Evolutionary conservation across 1,284 basidiomycete species (phyloP), one percentile per base, ranked within the genome.

Genomic region (Ceratobasidium sp.): DNA sequence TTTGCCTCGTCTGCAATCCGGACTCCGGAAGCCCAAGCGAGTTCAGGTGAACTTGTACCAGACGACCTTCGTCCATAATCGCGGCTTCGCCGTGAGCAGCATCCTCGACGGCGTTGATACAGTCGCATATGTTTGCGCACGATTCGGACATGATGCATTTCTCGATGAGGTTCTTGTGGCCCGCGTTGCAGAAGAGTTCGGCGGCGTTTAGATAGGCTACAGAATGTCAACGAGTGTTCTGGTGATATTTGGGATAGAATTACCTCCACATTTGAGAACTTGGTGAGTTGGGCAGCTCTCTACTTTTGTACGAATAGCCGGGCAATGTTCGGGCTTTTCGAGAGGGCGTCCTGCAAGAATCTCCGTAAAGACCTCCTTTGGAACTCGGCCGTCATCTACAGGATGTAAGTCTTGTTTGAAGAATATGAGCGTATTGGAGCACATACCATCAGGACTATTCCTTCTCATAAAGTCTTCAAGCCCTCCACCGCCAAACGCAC

Each of bases 131-230:
- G n/a, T 58, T 58, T 18, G n/a, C 18, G 39, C 55, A 58, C 2
- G 34, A 39, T 18, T 58, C 55, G 32, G 55, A 58, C 55, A 58
- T 58, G 34, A 58, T 58, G 21, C 55, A 58, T 39, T n/a, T 58
- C 32, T 58, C 55, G 10, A 58, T 26, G 18, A 58, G 28, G 39
- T 58, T 58, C 9, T 23, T n/a, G n/a, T 6, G 12, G 18, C 34
- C 55, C 2, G 55, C 55, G 55, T 58, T 58, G 30, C 55, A 58
- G 23, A 58, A 39, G 9, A 34, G 23, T 23, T 41, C 34, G 16
- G 55, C 55, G 14, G 55, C 55, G 55, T 2, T 39, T 16, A 58
- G 32, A 18, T 58, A 58, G 26, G 16, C 55, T 58, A 36, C 5
- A 6, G 1, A 9, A 10, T 4, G 16, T 3, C 30, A 53, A 30